Evolutionary conservation across 768 basidiomycete genomes (phyloP).

Genomic region (Termitomyces sp.): DNA sequence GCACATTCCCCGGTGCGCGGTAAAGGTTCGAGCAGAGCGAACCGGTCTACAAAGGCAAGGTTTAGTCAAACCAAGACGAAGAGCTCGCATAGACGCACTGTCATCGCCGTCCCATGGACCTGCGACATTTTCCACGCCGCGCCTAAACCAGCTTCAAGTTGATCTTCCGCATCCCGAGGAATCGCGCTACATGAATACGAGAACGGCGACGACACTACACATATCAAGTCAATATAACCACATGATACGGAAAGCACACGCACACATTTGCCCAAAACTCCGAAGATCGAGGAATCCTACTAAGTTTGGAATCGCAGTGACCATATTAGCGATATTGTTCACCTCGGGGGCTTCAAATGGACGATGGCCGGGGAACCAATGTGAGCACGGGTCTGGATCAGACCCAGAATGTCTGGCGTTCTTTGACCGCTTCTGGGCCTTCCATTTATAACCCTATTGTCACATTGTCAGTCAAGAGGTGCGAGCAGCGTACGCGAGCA

Average conservation of each 20-base stretch:
- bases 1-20: constrained; percentile 53
- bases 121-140: constrained; percentile 45
- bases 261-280: constrained; percentile 81
- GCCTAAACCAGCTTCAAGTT: constrained; percentile 60
- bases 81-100: constrained; percentile 22
- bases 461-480: background rate
- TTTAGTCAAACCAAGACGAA: background rate
- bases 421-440: constrained; percentile 19
- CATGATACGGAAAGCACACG: constrained; percentile 20
- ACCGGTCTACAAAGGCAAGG: constrained; percentile 30
- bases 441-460: constrained; percentile 68
- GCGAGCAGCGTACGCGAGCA: background rate
- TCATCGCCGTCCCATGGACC: constrained; percentile 46
- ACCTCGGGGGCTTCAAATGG: constrained; percentile 77
- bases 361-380: constrained; percentile 69
- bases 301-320: constrained; percentile 46
- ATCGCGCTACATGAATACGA: constrained; percentile 61
- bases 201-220: constrained; percentile 69
- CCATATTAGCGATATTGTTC: constrained; percentile 66
- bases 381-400: constrained; percentile 55
- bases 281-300: constrained; percentile 69
- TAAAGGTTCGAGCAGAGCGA: constrained; percentile 41
- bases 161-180: constrained; percentile 64
- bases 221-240: background rate
- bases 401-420: constrained; percentile 12